These are phyloP conservation scores for Mortierella sp. DNA, from an alignment of 371 early-diverging fungal genomes.

Conservation along the genomic window DNA sequence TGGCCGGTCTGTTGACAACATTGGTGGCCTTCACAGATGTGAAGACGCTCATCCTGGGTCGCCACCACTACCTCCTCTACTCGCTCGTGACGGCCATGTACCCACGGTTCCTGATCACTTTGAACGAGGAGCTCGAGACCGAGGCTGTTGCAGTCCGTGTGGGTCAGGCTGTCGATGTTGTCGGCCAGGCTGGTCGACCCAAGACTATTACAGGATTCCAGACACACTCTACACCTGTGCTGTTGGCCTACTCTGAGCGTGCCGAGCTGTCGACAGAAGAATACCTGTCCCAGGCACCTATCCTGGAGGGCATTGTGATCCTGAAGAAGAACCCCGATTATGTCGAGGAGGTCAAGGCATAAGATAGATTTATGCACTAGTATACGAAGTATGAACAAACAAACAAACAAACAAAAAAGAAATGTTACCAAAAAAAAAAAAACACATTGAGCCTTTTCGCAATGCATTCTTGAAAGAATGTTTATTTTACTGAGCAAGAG, in stretches of 20 bases:
- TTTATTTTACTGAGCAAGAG: background rate
- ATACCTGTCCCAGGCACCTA: slow-evolving; percentile 84
- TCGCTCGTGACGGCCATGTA: slow-evolving; percentile 95
- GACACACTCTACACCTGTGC: slow-evolving; percentile 98
- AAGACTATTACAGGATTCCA: slow-evolving; percentile 99
- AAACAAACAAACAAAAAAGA: background rate
- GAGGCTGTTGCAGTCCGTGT: slow-evolving; percentile 94
- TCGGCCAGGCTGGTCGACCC: slow-evolving; percentile 99
- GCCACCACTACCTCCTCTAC: slow-evolving; percentile 95
- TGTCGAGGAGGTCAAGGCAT: slow-evolving; percentile 79
- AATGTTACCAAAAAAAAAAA: background rate
- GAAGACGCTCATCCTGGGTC: slow-evolving; percentile 88
- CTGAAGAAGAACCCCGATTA: slow-evolving; percentile 94
- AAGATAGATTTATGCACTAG: slow-evolving; percentile 21
- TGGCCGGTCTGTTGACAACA: slow-evolving; percentile 90
- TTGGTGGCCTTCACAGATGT: slow-evolving; percentile 92
- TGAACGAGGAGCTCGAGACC: slow-evolving; percentile 88
- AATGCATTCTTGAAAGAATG: background rate
- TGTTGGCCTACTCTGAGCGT: slow-evolving; percentile 96
- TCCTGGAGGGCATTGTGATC: slow-evolving; percentile 96
- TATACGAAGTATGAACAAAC: background rate
- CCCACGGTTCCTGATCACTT: slow-evolving; percentile 97
- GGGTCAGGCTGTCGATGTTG: slow-evolving; percentile 99
- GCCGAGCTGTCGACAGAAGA: slow-evolving; percentile 99
- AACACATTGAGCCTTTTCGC: background rate